Percentiles rank a stretch among this genome's conserved stretches.
Evolutionary conservation across 2,329 filamentous ascomycete genomes (phyloP).

Genomic region (Venturia asperata): DNA sequence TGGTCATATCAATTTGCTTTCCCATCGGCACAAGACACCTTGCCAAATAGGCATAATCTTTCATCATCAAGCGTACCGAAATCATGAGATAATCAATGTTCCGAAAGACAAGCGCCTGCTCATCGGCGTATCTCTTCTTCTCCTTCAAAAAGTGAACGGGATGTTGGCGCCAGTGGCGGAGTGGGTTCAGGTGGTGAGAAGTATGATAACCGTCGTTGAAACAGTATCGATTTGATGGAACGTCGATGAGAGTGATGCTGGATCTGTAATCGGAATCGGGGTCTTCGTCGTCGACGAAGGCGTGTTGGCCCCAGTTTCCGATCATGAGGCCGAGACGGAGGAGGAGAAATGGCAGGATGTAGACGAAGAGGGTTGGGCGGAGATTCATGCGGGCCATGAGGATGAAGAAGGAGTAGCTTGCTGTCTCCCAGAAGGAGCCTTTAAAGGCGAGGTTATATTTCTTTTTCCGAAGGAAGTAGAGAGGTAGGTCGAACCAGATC

Average conservation of each 20-base stretch:
- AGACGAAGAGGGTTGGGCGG: slow-evolving; percentile 55
- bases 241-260: slow-evolving; percentile 73
- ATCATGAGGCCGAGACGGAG: slow-evolving; percentile 69
- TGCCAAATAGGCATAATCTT: slow-evolving; percentile 65
- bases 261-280: slow-evolving; percentile 72
- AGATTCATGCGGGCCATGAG: slow-evolving; percentile 46
- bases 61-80: slow-evolving; percentile 58
- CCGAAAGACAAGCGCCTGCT: slow-evolving; percentile 68
- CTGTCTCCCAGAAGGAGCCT: slow-evolving; percentile 54
- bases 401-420: slow-evolving; percentile 48
- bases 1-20: slow-evolving; percentile 58
- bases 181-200: slow-evolving; percentile 70
- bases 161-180: slow-evolving; percentile 75
- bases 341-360: slow-evolving; percentile 58
- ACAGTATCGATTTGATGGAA: slow-evolving; percentile 70
- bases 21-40: slow-evolving; percentile 67
- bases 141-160: slow-evolving; percentile 64
- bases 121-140: slow-evolving; percentile 58
- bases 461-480: slow-evolving; percentile 63
- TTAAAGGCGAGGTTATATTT: slow-evolving; percentile 49
- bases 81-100: slow-evolving; percentile 77
- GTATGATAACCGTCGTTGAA: slow-evolving; percentile 81
- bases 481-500: slow-evolving; percentile 66
- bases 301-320: slow-evolving; percentile 80
- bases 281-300: slow-evolving; percentile 67